Base-by-base conservation (phyloP, 1,284 basidiomycete species). In the Pseudozyma sp. region DNA sequence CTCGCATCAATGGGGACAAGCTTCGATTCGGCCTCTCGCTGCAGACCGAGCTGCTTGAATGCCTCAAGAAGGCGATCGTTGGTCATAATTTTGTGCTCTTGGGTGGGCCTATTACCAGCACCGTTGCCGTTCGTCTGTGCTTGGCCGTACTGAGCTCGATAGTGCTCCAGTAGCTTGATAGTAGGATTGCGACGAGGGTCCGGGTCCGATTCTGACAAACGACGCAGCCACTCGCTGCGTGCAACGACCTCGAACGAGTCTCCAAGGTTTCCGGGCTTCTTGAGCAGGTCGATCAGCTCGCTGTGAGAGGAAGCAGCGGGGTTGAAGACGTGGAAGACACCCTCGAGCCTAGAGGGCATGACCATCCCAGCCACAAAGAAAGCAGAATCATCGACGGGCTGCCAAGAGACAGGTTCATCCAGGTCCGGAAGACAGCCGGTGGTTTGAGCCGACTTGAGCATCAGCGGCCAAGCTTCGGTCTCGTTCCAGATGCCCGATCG, bases 161-260 rank as follows among this genome's bases (percentile, higher is more conserved):
- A 87, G 79, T 85, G 86, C 3, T 79, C 80, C 45, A 88, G 69
- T 53, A 88, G 82, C 82, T 89, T 88, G 67, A 87, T 85, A 4
- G 86, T 87, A 6, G 88, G 88, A 75, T 89, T 89, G 14, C 72
- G 80, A 0, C 57, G 77, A 9, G 86, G 85, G 43, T 89, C 52
- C 0, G 84, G 70, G 44, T 88, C 85, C n/a, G 85, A 87, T 49
- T 82, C 80, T 0, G 82, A 84, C 34, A 90, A 80, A 0, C 82
- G 79, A 44, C 85, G 81, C 16, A 89, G 77, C 88, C 90, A 78
- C 86, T 87, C 65, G 84, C 85, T 49, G 89, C 89, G 59, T 87
- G 91, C 88, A 31, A 93, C 91, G 40, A 91, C 88, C 78, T 94
- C 90, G 73, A 94, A 89, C 33, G 82, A 89, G 81, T 93, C 90